Conservation (phyloP, 768 basidiomycete species). For the Leccinum imitatum region DNA sequence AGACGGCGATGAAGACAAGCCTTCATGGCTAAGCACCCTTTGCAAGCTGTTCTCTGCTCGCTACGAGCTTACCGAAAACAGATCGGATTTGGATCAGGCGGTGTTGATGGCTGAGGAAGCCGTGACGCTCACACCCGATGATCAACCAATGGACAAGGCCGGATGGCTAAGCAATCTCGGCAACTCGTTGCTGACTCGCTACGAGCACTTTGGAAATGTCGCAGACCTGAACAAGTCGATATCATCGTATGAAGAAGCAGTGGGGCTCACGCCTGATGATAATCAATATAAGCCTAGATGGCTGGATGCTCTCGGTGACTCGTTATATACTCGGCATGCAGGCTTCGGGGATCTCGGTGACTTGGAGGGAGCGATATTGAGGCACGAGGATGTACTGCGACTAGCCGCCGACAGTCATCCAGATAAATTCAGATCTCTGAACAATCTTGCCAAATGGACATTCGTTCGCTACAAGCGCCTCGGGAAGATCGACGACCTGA, state of each 20-base stretch:
- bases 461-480: neutral
- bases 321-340: neutral
- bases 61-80: neutral
- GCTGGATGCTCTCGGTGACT: neutral
- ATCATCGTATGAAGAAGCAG: neutral
- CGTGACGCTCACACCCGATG: neutral
- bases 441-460: neutral
- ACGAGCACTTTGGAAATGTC: neutral
- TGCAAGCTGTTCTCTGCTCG: neutral
- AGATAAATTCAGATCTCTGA: neutral
- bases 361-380: neutral
- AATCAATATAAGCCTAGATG: neutral
- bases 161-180: neutral
- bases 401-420: neutral
- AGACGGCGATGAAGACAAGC: neutral
- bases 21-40: neutral
- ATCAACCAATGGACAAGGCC: neutral
- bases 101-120: neutral
- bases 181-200: neutral
- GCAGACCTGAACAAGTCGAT: neutral
- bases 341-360: neutral
- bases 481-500: neutral
- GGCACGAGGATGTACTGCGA: neutral
- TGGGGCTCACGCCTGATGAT: neutral
- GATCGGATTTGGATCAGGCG: neutral